Conservation (phyloP, 495 filamentous ascomycete species). For the Daldinia vernicosa region DNA sequence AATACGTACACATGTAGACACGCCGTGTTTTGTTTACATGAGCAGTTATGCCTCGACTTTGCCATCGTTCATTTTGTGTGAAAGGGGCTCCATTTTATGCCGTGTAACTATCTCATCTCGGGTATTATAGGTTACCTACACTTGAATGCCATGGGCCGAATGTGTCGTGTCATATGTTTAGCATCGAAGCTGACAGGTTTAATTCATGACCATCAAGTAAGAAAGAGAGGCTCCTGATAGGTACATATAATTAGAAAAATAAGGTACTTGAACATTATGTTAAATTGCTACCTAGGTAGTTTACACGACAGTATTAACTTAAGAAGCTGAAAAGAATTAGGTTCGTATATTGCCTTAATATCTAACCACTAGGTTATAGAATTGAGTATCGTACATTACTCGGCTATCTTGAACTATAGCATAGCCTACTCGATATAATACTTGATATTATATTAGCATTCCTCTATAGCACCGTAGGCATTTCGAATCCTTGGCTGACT, state of each 20-base stretch:
- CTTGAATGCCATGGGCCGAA: neutral
- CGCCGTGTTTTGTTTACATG: neutral
- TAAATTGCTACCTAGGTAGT: neutral
- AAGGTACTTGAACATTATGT: neutral
- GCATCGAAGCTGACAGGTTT: neutral
- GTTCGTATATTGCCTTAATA: neutral
- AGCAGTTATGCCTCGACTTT: neutral
- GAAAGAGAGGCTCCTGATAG: neutral
- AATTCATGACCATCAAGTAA: neutral
- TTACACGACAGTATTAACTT: neutral
- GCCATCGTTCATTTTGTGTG: neutral
- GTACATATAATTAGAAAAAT: neutral
- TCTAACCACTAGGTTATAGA: too few species aligned
- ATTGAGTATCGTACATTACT: neutral
- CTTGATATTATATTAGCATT: too few species aligned
- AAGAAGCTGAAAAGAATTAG: neutral
- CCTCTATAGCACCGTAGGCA: neutral
- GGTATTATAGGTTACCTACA: slow-evolving; percentile 3
- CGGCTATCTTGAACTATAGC: neutral
- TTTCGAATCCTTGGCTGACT: neutral
- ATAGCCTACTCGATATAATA: neutral
- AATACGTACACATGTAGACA: neutral
- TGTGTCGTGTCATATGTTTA: neutral
- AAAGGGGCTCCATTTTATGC: slow-evolving; percentile 1
- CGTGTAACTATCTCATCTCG: slow-evolving; percentile 6